Conservation (phyloP, 177 flowering plant species). For the Tripterygium wilfordii region DNA sequence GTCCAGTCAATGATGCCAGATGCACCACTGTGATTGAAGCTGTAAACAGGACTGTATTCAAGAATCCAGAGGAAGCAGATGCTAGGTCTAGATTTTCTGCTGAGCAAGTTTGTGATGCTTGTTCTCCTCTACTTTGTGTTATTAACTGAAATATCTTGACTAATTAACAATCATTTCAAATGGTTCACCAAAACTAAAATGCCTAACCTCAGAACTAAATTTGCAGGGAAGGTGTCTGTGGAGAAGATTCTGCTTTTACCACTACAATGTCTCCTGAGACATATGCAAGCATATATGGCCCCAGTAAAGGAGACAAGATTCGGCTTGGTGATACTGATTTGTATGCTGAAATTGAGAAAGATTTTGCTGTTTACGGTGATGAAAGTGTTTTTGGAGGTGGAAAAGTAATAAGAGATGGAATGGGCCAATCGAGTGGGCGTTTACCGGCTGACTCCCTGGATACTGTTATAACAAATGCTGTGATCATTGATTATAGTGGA, state of each 20-base stretch:
- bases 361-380: constrained; percentile 85
- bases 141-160: too few relatives aligned
- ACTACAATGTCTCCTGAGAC: constrained; percentile 49
- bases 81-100: constrained; percentile 43
- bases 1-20: constrained; percentile 42
- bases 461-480: constrained; percentile 89
- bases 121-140: constrained; percentile 3
- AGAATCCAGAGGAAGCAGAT: constrained; percentile 42
- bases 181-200: too few relatives aligned
- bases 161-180: too few relatives aligned
- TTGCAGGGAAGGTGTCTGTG: constrained; percentile 67
- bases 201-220: constrained; percentile 15
- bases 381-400: constrained; percentile 99
- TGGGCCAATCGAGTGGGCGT: constrained; percentile 86
- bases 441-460: constrained; percentile 50
- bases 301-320: constrained; percentile 86
- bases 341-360: constrained; percentile 81
- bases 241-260: constrained; percentile 39
- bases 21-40: constrained; percentile 37
- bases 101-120: constrained; percentile 1
- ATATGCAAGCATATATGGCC: constrained; percentile 91
- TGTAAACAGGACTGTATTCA: constrained; percentile 29
- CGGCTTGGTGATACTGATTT: constrained; percentile 88
- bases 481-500: constrained; percentile 82
- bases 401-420: constrained; percentile 92